A percentile compares a stretch with the other conserved stretches of the same genome.
Evolutionary conservation across 2,329 filamentous ascomycete genomes (phyloP).

Genomic region (Bertia moriformis): DNA sequence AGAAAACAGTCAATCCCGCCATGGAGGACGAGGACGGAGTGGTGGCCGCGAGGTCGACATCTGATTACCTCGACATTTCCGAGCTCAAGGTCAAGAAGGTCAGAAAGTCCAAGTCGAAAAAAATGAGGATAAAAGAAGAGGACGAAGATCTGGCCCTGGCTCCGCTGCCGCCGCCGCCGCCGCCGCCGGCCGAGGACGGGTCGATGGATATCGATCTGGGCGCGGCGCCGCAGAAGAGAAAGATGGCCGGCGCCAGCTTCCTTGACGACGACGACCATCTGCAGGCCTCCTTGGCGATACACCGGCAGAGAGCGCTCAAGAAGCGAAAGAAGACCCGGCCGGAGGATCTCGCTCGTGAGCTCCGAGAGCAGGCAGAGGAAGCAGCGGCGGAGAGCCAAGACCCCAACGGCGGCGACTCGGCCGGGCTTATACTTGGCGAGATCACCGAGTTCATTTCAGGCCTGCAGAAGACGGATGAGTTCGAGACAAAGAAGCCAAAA

Average conservation of each 20-base stretch:
- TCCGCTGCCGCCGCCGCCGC: constrained; percentile 14
- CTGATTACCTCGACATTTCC: constrained; percentile 80
- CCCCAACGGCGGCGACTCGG: constrained; percentile 18
- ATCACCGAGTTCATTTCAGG: constrained; percentile 89
- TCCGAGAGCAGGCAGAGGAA: constrained; percentile 43
- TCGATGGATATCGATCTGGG: constrained; percentile 65
- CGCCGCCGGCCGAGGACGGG: constrained; percentile 22
- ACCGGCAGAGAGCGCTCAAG: constrained; percentile 51
- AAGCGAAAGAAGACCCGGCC: constrained; percentile 56
- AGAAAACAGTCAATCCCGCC: constrained; percentile 66
- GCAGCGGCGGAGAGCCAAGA: constrained; percentile 32
- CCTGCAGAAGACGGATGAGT: constrained; percentile 52
- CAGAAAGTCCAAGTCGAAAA: constrained; percentile 76
- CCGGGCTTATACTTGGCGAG: constrained; percentile 77
- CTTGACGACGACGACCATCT: constrained; percentile 75
- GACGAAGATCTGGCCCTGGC: constrained; percentile 38
- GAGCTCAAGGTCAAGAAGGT: constrained; percentile 89
- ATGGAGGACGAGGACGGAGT: constrained; percentile 39
- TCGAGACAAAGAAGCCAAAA: constrained; percentile 31
- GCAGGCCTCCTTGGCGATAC: constrained; percentile 49
- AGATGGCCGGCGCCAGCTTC: constrained; percentile 52
- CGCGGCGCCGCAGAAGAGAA: constrained; percentile 42
- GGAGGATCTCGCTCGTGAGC: constrained; percentile 50
- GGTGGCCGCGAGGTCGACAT: too few relatives aligned
- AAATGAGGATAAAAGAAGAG: constrained; percentile 56